A percentile compares a stretch with the other conserved stretches of the same genome.
phyloP scores from a whole-genome alignment of 1,284 basidiomycete species.

The Fomitopsis pinicola region DNA sequence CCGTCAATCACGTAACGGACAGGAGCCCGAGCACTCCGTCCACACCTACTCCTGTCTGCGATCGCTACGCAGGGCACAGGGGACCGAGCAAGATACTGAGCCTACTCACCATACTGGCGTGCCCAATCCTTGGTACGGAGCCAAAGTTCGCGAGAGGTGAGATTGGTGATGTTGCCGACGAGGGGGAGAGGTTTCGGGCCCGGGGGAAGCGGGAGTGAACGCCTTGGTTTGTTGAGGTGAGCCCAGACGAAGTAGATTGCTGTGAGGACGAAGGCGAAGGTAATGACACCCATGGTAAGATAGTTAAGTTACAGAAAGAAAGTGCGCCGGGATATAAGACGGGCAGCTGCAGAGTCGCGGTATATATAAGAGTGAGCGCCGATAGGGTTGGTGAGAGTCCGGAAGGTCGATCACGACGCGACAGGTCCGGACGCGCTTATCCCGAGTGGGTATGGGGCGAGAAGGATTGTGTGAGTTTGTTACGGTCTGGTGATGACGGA shows the following conservation, averaged over 20 bases:
- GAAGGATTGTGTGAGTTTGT: neutral
- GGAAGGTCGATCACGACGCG: neutral
- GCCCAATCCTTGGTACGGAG: constrained; percentile 28
- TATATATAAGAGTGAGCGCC: neutral
- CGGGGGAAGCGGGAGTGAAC: constrained; percentile 38
- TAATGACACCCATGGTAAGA: constrained; percentile 5
- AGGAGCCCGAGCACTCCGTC: neutral
- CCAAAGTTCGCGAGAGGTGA: constrained; percentile 50
- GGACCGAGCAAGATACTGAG: neutral
- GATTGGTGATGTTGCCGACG: constrained; percentile 57
- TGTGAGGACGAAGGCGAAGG: constrained; percentile 7
- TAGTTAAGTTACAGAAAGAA: constrained; percentile 9
- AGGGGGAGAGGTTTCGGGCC: constrained; percentile 63
- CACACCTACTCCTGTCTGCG: neutral
- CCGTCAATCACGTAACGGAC: neutral
- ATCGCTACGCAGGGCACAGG: neutral
- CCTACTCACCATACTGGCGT: constrained; percentile 23
- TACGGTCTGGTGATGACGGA: neutral
- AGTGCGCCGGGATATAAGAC: neutral
- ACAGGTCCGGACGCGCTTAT: neutral
- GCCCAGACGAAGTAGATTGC: constrained; percentile 20
- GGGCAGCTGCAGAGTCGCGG: neutral
- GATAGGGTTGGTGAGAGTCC: neutral
- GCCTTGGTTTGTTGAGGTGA: constrained; percentile 16
- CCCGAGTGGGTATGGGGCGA: neutral